Evolutionary conservation across 805 yeast genomes (phyloP), one percentile per base, ranked within the genome.

Genomic region (Torulaspora gathmanii): DNA sequence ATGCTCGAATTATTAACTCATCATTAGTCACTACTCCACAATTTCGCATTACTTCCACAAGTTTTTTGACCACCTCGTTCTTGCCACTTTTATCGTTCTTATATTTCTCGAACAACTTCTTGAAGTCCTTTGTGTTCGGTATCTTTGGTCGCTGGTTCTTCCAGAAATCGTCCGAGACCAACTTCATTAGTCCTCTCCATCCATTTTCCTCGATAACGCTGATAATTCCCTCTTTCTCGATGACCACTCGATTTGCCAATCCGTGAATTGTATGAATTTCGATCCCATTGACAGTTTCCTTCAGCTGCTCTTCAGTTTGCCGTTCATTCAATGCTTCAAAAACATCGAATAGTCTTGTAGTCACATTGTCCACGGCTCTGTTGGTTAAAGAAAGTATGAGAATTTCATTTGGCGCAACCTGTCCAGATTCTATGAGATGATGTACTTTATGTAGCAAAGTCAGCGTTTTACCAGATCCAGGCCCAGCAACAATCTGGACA

Each of bases 381-480:
- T 83, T 84, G 0, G 91, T 83, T 73, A 84, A 70, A 11, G 86
- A 79, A 3, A 84, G 66, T 2, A 82, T 79, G 28, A 83, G 57
- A 4, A 85, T 74, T 41, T 81, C 79, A 2, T 69, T 60, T 0
- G 89, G 86, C 2, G 58, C 46, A 1, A 78, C 54, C 5, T 47
- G 49, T 2, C 62, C 62, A 10, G 65, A 46, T 1, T 59, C 49
- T 4, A 83, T 55, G 50, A 80, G 50, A 46, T 73, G 68, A 2
- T 75, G 75, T 0, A 83, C 69, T 47, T 85, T 69, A 25, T 72
- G 68, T 4, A 78, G 73, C 25, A 83, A 53, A 0, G 88, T 82
- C 27, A 69, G 66, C 0, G 89, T 82, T 55, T 83, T 83, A 2
- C 91, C 90, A 7, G 85, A 75, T 3, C 90, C 89, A 0, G 90